phyloP scores from a whole-genome alignment of 2,329 filamentous ascomycete species.

The Rutstroemia sp. region DNA sequence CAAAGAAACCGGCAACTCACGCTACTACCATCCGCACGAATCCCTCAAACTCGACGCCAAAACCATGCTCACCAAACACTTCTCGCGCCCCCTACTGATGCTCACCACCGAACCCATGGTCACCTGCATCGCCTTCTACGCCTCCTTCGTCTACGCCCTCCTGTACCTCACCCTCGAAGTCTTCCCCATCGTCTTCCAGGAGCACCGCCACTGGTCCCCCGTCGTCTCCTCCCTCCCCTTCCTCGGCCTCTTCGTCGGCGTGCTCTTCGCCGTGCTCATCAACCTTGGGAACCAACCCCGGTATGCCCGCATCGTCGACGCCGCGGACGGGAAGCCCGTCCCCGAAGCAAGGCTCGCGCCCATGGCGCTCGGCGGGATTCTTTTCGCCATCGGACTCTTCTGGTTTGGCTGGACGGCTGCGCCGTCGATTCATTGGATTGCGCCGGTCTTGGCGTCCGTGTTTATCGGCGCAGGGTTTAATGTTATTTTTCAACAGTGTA shows the following conservation, averaged over 20 bases:
- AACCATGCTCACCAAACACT: constrained; percentile 26
- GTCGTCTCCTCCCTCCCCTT: constrained; percentile 58
- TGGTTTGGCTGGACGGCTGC: constrained; percentile 27
- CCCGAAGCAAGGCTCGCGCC: constrained; percentile 40
- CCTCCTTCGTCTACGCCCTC: constrained; percentile 63
- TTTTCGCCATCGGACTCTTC: constrained; percentile 26
- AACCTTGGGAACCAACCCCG: constrained; percentile 30
- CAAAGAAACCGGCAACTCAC: constrained; percentile 28
- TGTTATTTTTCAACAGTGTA: constrained; percentile 27
- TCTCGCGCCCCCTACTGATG: constrained; percentile 33
- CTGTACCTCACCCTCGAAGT: constrained; percentile 53
- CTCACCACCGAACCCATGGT: constrained; percentile 53
- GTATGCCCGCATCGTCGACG: constrained; percentile 22
- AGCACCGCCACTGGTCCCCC: constrained; percentile 51
- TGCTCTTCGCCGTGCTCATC: constrained; percentile 45
- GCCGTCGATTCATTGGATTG: constrained; percentile 18
- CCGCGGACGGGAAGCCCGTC: constrained; percentile 34
- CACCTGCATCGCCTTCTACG: constrained; percentile 61
- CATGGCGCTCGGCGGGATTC: constrained; percentile 34
- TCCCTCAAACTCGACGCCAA: constrained; percentile 21
- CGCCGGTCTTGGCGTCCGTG: constrained; percentile 7
- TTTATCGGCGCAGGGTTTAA: constrained; percentile 29
- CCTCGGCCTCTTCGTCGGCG: constrained; percentile 34
- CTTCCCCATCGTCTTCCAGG: constrained; percentile 59
- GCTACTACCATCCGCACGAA: constrained; percentile 23